phyloP scores from a whole-genome alignment of 768 basidiomycete species.

The Sarcodon sp. region DNA sequence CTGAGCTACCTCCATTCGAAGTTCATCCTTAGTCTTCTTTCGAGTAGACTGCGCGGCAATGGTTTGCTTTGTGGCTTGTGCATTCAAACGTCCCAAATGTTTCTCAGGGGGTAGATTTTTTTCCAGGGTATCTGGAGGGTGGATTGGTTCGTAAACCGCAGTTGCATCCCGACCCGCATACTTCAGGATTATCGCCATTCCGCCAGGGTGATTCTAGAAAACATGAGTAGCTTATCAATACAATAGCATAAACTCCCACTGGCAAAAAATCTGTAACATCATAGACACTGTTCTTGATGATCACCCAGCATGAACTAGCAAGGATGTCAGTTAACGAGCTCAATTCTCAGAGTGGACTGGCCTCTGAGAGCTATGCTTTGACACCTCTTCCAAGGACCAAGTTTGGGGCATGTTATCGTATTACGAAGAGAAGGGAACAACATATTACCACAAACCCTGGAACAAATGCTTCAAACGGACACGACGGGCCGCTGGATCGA shows the following conservation, averaged over 20 bases:
- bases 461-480: background rate
- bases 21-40: conserved; percentile 53
- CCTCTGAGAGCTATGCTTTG: conserved; percentile 42
- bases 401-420: conserved; percentile 16
- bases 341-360: conserved; percentile 8
- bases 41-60: conserved; percentile 40
- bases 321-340: background rate
- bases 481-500: background rate
- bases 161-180: conserved; percentile 86
- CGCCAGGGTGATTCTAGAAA: conserved; percentile 65
- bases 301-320: conserved; percentile 73
- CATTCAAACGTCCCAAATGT: conserved; percentile 56
- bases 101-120: conserved; percentile 58
- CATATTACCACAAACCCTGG: too few relatives aligned
- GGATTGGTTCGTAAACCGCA: conserved; percentile 64
- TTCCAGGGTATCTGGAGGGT: conserved; percentile 71
- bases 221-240: background rate
- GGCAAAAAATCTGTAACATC: conserved; percentile 73
- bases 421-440: too few relatives aligned
- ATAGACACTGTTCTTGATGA: conserved; percentile 71
- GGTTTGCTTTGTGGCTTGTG: conserved; percentile 26
- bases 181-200: conserved; percentile 66
- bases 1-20: conserved; percentile 51
- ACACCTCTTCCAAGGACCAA: conserved; percentile 42
- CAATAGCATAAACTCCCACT: conserved; percentile 21